Conservation (phyloP, 345 rosid species). For the Populus pruinosa region DNA sequence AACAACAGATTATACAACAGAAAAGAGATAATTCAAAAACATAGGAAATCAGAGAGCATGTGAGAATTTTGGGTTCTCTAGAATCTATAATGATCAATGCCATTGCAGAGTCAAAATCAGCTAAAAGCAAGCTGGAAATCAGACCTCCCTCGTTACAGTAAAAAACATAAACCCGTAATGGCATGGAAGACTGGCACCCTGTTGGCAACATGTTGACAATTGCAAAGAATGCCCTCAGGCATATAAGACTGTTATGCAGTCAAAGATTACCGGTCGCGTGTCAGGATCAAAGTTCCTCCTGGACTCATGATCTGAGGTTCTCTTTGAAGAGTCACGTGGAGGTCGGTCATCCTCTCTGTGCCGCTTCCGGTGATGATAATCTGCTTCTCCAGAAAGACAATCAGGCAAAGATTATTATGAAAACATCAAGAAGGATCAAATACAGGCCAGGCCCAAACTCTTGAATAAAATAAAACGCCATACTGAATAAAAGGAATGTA, state of each 20-base stretch:
- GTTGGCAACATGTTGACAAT: not conserved
- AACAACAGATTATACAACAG: not conserved
- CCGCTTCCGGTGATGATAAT: conserved; percentile 65
- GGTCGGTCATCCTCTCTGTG: conserved; percentile 81
- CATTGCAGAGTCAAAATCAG: not conserved
- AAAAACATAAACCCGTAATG: not conserved
- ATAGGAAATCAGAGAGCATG: not conserved
- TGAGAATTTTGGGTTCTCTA: not conserved
- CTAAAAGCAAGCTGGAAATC: not conserved
- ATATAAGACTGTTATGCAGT: not conserved
- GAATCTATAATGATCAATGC: not conserved
- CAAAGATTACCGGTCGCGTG: conserved; percentile 55
- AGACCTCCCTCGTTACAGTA: not conserved
- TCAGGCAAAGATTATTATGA: not conserved
- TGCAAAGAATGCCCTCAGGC: not conserved
- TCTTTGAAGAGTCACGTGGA: conserved; percentile 58
- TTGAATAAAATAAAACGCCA: not conserved
- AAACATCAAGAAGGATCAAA: conserved; percentile 1
- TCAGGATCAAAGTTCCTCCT: conserved; percentile 61
- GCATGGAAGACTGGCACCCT: not conserved
- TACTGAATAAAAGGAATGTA: not conserved
- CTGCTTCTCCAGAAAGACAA: conserved; percentile 32
- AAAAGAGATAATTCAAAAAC: not conserved
- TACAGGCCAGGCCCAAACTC: not conserved
- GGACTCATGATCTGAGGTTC: conserved; percentile 61